phyloP scores from a whole-genome alignment of 768 basidiomycete genomes.

The Suillus discolor region DNA sequence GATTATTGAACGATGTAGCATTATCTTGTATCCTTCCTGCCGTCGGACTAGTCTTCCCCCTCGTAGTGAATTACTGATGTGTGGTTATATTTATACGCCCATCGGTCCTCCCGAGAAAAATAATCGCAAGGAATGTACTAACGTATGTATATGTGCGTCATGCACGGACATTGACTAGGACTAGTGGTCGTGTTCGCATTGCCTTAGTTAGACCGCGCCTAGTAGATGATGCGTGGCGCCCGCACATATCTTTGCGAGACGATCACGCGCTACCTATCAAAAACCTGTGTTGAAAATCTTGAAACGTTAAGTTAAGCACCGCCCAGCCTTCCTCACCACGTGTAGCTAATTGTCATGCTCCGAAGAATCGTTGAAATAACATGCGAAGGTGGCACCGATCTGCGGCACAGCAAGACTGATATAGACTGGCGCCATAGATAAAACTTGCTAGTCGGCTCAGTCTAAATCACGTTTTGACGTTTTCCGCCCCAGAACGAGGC shows the following conservation, averaged over 20 bases:
- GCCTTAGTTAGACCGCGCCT: not conserved
- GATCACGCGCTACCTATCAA: not conserved
- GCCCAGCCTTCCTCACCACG: not conserved
- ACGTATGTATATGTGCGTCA: not conserved
- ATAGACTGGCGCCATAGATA: not conserved
- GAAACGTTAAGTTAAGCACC: not conserved
- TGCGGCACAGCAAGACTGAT: not conserved
- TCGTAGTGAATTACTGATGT: not conserved
- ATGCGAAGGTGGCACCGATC: not conserved
- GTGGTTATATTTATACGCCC: not conserved
- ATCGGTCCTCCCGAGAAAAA: not conserved
- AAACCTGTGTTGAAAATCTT: not conserved
- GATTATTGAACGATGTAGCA: not conserved
- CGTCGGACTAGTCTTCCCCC: not conserved
- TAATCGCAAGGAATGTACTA: not conserved
- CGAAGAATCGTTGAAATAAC: no score
- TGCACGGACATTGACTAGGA: no score
- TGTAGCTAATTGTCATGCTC: not conserved
- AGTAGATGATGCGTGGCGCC: not conserved
- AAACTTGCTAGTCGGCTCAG: not conserved
- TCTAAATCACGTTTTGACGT: not conserved
- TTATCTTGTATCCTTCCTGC: not conserved
- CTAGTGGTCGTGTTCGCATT: not conserved
- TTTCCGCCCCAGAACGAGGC: not conserved
- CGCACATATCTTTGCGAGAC: not conserved